Base-by-base conservation (phyloP, 257 asterid species). In the Henckelia pumila region DNA sequence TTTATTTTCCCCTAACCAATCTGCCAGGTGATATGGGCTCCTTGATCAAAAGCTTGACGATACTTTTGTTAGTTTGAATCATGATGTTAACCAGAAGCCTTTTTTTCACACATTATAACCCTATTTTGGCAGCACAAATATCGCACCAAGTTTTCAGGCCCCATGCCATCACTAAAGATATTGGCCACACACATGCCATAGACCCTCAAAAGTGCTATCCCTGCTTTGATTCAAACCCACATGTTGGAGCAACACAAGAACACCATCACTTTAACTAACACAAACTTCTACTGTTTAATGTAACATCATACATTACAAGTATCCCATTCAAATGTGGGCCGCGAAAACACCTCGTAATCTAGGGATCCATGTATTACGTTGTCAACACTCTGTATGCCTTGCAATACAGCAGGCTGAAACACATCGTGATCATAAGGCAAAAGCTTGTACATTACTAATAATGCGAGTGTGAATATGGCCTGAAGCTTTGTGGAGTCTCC, bases 281-380 rank as follows among this genome's bases (percentile, higher is more conserved):
- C 61, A 56, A 74, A 68, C 53, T 62, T 61, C 59, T 19, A 56
- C 35, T 21, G 20, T 59, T 1, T 52, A 70, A 64, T 24, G 66
- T 66, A 74, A 58, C 53, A 70, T 83, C 86, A 86, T 57, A 77
- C 79, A 79, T 79, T 83, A 67, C 74, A 81, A 59, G 85, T 83
- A 82, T 94, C 99, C 99, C 99, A 94, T 67, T 92, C 99, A 78
- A 94, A 94, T 8, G 89, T 83, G 37, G 99, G 99, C 67, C 82
- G 79, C 52, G 99, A 87, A 60, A 76, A 83, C 19, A 79, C 94
- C 91, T 94, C 99, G 64, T 94, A 94, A 74, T 94, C 99, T 44
- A 89, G 78, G 67, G 89, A 77, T 66, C 90, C 98, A 73, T 73
- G 75, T 29, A 75, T 73, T 67, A 83, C 89, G 71, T 72, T 84